phyloP scores from a whole-genome alignment of 2,329 filamentous ascomycete genomes.

The Spiromastix sp. region DNA sequence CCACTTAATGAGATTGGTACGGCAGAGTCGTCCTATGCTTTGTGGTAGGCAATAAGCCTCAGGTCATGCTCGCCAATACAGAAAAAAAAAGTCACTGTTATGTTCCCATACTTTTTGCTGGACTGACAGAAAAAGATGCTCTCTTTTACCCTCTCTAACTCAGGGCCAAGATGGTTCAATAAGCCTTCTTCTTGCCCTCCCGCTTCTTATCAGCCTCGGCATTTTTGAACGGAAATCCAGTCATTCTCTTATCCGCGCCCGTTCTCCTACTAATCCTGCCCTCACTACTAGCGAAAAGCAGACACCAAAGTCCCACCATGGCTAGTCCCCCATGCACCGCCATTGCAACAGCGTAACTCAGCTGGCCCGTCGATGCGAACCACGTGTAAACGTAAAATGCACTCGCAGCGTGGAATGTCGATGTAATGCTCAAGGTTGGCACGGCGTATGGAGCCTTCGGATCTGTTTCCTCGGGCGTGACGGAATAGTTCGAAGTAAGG shows the following conservation, averaged over 20 bases:
- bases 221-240: constrained; percentile 57
- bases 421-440: constrained; percentile 56
- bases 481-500: constrained; percentile 35
- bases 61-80: too few relatives aligned
- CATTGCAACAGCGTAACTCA: constrained; percentile 51
- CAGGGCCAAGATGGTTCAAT: constrained; percentile 2
- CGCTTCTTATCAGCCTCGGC: constrained; percentile 44
- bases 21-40: too few relatives aligned
- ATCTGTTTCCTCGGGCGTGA: constrained; percentile 33
- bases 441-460: constrained; percentile 53
- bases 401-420: constrained; percentile 51
- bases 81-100: background rate
- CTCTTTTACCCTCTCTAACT: background rate
- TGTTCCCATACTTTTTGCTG: background rate
- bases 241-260: constrained; percentile 56
- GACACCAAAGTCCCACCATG: constrained; percentile 54
- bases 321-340: constrained; percentile 48
- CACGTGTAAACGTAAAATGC: constrained; percentile 60
- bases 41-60: too few relatives aligned
- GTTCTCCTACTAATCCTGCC: constrained; percentile 52
- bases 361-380: constrained; percentile 47
- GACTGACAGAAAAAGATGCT: background rate
- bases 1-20: too few relatives aligned
- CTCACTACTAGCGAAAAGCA: constrained; percentile 47
- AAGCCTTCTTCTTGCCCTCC: constrained; percentile 22